Evolutionary conservation across 305 asterid species (phyloP).

Genomic region (Lippia alba): DNA sequence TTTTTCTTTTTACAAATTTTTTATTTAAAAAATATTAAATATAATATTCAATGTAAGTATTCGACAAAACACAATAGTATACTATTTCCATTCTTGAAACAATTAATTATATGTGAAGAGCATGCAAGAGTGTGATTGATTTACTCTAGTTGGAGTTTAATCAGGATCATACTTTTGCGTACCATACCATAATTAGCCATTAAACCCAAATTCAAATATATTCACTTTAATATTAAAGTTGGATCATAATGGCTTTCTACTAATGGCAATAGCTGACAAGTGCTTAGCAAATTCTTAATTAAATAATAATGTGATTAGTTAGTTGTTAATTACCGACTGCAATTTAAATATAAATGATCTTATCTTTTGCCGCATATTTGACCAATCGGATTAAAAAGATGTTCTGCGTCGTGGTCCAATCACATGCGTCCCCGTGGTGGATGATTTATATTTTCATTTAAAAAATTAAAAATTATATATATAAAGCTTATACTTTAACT

Average conservation of each 20-base stretch:
- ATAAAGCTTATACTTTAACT: neutral
- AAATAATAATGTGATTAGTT: neutral
- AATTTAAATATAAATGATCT: neutral
- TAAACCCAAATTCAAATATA: conserved; percentile 14
- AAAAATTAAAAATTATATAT: neutral
- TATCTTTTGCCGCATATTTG: neutral
- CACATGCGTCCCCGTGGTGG: neutral
- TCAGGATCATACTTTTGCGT: neutral
- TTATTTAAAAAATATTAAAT: no score
- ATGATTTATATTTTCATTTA: neutral
- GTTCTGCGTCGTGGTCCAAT: conserved; percentile 28
- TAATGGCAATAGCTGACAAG: conserved; percentile 23
- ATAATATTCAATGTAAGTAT: no score
- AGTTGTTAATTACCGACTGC: neutral
- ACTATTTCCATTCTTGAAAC: no score
- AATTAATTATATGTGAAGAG: no score
- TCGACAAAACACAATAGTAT: no score
- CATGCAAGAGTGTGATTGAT: no score
- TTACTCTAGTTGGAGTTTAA: no score
- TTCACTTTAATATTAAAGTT: neutral
- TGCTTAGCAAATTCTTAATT: conserved; percentile 1
- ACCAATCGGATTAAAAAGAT: neutral
- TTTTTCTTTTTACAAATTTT: no score
- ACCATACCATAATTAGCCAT: neutral
- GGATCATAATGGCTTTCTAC: conserved; percentile 5